A percentile compares a stretch with the other conserved stretches of the same genome.
Conservation (phyloP, 2,329 filamentous ascomycete species). For the Spiromastix sp. region DNA sequence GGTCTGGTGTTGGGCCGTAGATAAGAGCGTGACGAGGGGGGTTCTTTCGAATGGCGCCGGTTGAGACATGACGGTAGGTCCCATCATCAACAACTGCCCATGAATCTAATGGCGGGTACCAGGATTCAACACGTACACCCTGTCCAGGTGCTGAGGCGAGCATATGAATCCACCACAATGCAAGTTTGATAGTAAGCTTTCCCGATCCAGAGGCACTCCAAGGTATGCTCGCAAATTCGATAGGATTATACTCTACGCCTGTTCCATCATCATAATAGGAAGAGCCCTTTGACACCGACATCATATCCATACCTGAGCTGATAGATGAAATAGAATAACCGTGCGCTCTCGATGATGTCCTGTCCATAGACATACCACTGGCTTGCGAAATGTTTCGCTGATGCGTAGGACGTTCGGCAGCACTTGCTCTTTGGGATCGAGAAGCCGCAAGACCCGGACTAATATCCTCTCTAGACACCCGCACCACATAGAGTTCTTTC, state of each 20-base stretch:
- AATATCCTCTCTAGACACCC: conserved; percentile 2
- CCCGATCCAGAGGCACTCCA: neutral
- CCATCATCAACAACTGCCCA: neutral
- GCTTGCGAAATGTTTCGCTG: neutral
- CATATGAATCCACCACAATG: conserved; percentile 7
- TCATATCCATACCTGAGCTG: neutral
- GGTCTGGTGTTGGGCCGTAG: no score
- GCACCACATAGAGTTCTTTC: conserved; percentile 2
- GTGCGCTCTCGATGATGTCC: neutral
- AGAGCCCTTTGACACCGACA: no score
- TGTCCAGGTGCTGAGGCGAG: neutral
- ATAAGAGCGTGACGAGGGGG: no score
- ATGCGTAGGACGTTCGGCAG: neutral
- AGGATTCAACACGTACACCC: neutral
- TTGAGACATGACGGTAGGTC: neutral
- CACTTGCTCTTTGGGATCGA: neutral
- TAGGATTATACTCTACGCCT: neutral
- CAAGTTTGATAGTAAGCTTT: conserved; percentile 7
- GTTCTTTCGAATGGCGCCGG: no score
- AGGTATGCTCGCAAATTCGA: conserved; percentile 5
- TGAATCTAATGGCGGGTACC: conserved; percentile 3
- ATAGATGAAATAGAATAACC: neutral
- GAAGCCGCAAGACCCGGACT: neutral
- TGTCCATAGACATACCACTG: conserved; percentile 3
- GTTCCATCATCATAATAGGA: neutral